phyloP scores from a whole-genome alignment of 1,284 basidiomycete genomes.

The Chalciporus sp. region DNA sequence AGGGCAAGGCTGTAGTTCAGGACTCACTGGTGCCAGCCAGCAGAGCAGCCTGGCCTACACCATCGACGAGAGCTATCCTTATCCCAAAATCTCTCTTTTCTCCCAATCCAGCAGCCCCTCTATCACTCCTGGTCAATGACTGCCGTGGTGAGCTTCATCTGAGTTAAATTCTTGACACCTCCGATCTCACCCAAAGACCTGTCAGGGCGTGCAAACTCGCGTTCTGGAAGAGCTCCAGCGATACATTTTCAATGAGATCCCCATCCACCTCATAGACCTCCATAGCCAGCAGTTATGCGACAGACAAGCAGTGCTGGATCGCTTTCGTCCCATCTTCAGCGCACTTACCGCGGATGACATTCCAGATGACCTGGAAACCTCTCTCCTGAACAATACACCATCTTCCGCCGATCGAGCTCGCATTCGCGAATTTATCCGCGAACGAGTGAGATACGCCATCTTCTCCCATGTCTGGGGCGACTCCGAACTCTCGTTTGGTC shows the following conservation, averaged over 20 bases:
- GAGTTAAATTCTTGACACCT: not conserved
- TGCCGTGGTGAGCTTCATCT: not conserved
- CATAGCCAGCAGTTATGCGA: not conserved
- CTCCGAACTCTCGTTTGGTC: not conserved
- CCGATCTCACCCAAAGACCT: not conserved
- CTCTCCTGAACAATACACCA: not conserved
- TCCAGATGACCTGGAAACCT: not conserved
- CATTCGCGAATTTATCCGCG: not conserved
- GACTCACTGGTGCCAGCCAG: not conserved
- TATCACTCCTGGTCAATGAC: not conserved
- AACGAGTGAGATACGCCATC: slow-evolving; percentile 2
- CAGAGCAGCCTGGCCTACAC: not conserved
- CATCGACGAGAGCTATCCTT: not conserved
- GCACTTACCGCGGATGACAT: not conserved
- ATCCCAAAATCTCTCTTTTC: not conserved
- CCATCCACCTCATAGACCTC: not conserved
- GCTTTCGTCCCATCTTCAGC: not conserved
- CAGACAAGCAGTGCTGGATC: not conserved
- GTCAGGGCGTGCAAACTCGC: not conserved
- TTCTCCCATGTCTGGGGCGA: slow-evolving; percentile 4
- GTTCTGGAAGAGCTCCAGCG: not conserved
- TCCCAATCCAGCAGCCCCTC: no score
- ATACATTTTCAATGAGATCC: not conserved
- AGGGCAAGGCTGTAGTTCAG: no score
- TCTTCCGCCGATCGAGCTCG: not conserved